Base-by-base conservation (phyloP, 2,329 filamentous ascomycete genomes). In the Aspergillus caelatus region DNA sequence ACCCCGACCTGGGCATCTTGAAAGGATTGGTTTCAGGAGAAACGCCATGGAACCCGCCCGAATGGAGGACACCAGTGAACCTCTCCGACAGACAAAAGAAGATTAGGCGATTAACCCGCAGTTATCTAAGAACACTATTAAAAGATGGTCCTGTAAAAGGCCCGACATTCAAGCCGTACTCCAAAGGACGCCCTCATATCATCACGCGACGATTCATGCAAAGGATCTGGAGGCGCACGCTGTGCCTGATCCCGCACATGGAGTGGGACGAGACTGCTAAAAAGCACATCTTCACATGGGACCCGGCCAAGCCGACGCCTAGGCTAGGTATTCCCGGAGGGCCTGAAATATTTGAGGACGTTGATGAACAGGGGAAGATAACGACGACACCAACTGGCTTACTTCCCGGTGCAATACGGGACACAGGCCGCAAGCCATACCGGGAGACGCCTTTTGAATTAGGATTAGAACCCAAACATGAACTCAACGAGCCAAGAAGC, bases 141-240 rank as follows among this genome's bases (percentile, higher is more conserved):
- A 70, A 72, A 8, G 64, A 71, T 3, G 78, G 79, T 1, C 78
- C 79, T 8, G 67, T 74, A 53, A 78, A 78, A 62, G 73, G 71
- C 3, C 62, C 63, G 6, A 79, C 78, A 0, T 79, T 81, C 53
- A 65, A 64, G 6, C 57, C 66, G 28, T 80, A 74, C 62, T 63
- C 59, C 9, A 66, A 68, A 57, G 79, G 78, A 9, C 75, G 79
- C 39, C 79, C 79, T 16, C 80, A 81, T 62, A 66, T 65, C 4
- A 75, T 82, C 46, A 80, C 77, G 7, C 62, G 70, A 21, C 74
- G 79, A 14, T 74, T 80, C 54, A 78, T 82, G 74, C 69, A 65
- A 11, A 72, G 75, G 32, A 60, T 75, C 19, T 81, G 79, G 79
- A 70, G 70, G 50, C 76, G 73, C n/a, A 65, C 80, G 28, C 75